A percentile compares a stretch with the other conserved stretches of the same genome.
Conservation (phyloP, 768 basidiomycete species). For the Crepidotus variabilis region DNA sequence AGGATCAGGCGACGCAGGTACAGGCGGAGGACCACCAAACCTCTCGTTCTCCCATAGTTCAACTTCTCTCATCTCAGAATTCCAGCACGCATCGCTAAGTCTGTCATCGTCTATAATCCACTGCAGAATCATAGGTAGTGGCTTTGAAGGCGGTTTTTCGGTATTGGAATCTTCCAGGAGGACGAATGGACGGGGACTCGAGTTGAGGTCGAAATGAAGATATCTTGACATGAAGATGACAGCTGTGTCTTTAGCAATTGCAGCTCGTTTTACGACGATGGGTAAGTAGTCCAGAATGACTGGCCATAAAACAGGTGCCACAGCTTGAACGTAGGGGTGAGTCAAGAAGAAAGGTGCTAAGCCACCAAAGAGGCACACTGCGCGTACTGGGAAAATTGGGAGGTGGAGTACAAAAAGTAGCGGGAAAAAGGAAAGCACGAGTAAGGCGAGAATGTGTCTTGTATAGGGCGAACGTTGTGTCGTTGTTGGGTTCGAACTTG, state of each 20-base stretch:
- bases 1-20: background rate
- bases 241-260: background rate
- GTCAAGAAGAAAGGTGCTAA: slow-evolving; percentile 48
- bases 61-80: slow-evolving; percentile 58
- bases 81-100: slow-evolving; percentile 63
- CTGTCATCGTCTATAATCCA: slow-evolving; percentile 61
- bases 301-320: slow-evolving; percentile 19
- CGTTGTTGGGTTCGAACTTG: slow-evolving; percentile 9
- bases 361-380: slow-evolving; percentile 44
- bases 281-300: slow-evolving; percentile 5
- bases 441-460: slow-evolving; percentile 45
- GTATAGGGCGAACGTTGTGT: slow-evolving; percentile 43
- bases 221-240: background rate
- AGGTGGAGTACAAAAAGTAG: slow-evolving; percentile 44
- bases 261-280: slow-evolving; percentile 1
- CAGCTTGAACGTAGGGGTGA: slow-evolving; percentile 40
- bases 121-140: slow-evolving; percentile 25
- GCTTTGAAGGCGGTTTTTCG: slow-evolving; percentile 1
- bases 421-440: slow-evolving; percentile 46
- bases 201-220: background rate
- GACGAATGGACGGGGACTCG: background rate
- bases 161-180: background rate
- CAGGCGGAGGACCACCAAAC: slow-evolving; percentile 28
- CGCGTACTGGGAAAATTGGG: slow-evolving; percentile 44
- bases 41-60: slow-evolving; percentile 84